Conservation (phyloP, 1,139 yeast genomes). For the Keqinozyma sinolaborantium region DNA sequence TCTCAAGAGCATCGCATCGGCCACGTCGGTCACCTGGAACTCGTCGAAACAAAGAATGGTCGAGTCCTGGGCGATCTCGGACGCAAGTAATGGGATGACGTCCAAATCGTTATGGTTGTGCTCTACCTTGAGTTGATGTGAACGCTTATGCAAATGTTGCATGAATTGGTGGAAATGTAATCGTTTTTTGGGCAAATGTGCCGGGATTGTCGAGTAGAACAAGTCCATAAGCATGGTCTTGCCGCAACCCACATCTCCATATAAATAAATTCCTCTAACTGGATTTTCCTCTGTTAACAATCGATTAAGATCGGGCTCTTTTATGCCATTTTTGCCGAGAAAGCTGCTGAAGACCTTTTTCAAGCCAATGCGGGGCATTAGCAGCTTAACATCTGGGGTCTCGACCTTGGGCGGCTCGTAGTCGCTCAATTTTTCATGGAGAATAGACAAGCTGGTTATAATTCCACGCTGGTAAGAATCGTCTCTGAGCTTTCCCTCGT, state of each 20-base stretch:
- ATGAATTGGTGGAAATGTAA: slow-evolving; percentile 95
- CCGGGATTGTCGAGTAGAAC: slow-evolving; percentile 80
- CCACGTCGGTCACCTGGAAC: slow-evolving; percentile 94
- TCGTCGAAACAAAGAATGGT: slow-evolving; percentile 92
- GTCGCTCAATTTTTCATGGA: slow-evolving; percentile 43
- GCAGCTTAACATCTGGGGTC: slow-evolving; percentile 44
- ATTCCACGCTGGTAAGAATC: slow-evolving; percentile 70
- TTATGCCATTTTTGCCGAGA: slow-evolving; percentile 3
- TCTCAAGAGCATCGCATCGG: slow-evolving; percentile 94
- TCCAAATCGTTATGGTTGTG: slow-evolving; percentile 66
- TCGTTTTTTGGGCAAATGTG: slow-evolving; percentile 69
- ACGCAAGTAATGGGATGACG: slow-evolving; percentile 79
- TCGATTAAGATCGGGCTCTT: slow-evolving; percentile 10
- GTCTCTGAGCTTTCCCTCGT: slow-evolving; percentile 49
- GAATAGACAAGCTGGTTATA: slow-evolving; percentile 47
- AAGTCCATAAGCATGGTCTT: slow-evolving; percentile 98
- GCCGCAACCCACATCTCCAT: slow-evolving; percentile 98
- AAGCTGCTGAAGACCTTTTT: slow-evolving; percentile 4
- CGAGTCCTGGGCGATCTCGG: slow-evolving; percentile 72
- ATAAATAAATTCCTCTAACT: slow-evolving; percentile 80
- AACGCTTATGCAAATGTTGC: slow-evolving; percentile 88
- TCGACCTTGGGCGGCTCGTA: slow-evolving; percentile 57
- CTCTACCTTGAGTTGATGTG: slow-evolving; percentile 66
- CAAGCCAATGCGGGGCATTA: slow-evolving; percentile 45
- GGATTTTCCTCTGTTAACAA: slow-evolving; percentile 19